Evolutionary conservation across 2,329 filamentous ascomycete genomes (phyloP).

Genomic region (Nemania sp.): DNA sequence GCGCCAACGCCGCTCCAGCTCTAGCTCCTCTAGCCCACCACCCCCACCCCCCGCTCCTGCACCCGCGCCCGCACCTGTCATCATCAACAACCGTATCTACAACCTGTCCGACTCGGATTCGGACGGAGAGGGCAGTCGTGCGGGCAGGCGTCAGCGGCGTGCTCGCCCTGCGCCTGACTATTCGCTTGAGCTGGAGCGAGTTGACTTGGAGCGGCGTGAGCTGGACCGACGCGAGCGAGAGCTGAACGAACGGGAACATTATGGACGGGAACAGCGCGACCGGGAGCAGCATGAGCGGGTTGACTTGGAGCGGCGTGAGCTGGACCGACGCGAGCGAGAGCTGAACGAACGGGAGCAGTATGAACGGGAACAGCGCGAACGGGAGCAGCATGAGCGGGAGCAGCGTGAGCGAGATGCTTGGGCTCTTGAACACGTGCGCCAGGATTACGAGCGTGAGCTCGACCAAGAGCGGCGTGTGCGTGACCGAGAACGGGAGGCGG

Average conservation of each 20-base stretch:
- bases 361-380: background rate
- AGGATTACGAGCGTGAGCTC: slow-evolving; percentile 40
- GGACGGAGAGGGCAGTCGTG: slow-evolving; percentile 48
- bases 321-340: background rate
- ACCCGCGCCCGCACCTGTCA: slow-evolving; percentile 48
- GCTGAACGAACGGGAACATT: background rate
- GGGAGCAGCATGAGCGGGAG: slow-evolving; percentile 26
- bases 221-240: background rate
- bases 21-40: slow-evolving; percentile 39
- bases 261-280: background rate
- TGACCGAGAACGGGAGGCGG: slow-evolving; percentile 45
- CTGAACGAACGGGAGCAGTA: background rate
- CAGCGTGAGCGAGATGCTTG: slow-evolving; percentile 39
- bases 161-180: background rate
- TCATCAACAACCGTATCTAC: slow-evolving; percentile 63
- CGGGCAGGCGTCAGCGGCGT: slow-evolving; percentile 38
- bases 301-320: slow-evolving; percentile 17
- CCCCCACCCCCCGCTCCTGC: slow-evolving; percentile 34
- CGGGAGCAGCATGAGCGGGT: slow-evolving; percentile 27
- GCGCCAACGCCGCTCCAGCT: slow-evolving; percentile 52
- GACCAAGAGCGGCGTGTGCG: slow-evolving; percentile 40
- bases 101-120: slow-evolving; percentile 46
- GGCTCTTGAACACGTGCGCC: slow-evolving; percentile 40
- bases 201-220: slow-evolving; percentile 19
- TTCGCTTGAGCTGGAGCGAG: slow-evolving; percentile 7